phyloP scores from a whole-genome alignment of 148 eudicot genomes.

The Chenopodium suecicum region DNA sequence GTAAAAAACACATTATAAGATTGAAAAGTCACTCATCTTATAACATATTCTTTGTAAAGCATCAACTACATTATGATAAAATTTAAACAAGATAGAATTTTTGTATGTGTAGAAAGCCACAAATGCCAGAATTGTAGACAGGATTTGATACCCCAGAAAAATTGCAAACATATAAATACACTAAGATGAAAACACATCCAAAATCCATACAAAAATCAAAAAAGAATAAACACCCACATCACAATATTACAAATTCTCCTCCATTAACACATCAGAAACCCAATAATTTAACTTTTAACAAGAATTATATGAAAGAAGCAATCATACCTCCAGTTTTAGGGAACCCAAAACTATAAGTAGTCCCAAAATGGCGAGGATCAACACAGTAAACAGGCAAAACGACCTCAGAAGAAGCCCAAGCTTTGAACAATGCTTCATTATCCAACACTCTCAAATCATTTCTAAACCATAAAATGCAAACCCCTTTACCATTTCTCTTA shows the following conservation, averaged over 20 bases:
- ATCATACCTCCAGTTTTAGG: constrained; percentile 88
- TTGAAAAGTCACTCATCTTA: too few species aligned
- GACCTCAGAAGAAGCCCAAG: constrained; percentile 64
- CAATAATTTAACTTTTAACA: not conserved
- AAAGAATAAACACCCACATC: not conserved
- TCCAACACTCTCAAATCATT: constrained; percentile 86
- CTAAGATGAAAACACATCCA: constrained; percentile 3
- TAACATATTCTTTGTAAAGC: not conserved
- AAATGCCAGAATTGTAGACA: not conserved
- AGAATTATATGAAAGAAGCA: not conserved
- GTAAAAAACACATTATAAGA: too few species aligned
- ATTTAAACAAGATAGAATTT: too few species aligned
- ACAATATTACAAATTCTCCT: not conserved
- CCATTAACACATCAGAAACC: not conserved
- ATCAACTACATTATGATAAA: not conserved
- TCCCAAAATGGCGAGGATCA: constrained; percentile 68
- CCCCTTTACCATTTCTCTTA: constrained; percentile 62
- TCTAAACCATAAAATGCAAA: constrained; percentile 80
- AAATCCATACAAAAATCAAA: not conserved
- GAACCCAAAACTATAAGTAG: constrained; percentile 71
- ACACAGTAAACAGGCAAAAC: constrained; percentile 85
- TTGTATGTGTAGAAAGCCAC: too few species aligned
- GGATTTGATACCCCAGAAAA: not conserved
- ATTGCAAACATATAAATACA: not conserved
- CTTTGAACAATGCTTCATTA: constrained; percentile 75